Conservation (phyloP, 768 basidiomycete genomes). For the Auricularia auricula-judae region DNA sequence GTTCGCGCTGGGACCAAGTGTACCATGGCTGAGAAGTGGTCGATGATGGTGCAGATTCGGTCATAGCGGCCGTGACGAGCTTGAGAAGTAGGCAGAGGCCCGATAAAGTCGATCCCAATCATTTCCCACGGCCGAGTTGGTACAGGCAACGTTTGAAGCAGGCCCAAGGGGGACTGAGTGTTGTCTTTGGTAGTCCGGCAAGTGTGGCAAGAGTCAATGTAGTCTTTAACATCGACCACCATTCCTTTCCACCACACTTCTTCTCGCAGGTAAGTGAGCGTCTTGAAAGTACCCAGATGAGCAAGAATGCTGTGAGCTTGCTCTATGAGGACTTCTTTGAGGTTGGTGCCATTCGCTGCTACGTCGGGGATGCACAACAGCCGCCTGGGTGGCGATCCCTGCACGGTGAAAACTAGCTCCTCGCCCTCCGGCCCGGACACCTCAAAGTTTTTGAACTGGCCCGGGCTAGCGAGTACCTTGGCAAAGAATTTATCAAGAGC, state of each 20-base stretch:
- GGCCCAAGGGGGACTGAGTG: conserved; percentile 15
- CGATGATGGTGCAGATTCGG: conserved; percentile 17
- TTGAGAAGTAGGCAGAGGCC: conserved; percentile 13
- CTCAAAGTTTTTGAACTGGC: conserved; percentile 3
- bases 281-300: conserved; percentile 24
- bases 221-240: conserved; percentile 14
- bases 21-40: conserved; percentile 12
- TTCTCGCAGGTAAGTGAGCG: not conserved
- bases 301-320: conserved; percentile 25
- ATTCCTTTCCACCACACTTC: conserved; percentile 31
- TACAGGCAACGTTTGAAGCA: conserved; percentile 15
- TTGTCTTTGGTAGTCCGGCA: conserved; percentile 13
- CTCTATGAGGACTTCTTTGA: conserved; percentile 5
- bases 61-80: conserved; percentile 15
- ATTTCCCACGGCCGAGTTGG: conserved; percentile 17
- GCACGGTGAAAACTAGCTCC: not conserved
- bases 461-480: not conserved
- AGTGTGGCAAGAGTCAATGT: conserved; percentile 15
- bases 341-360: not conserved
- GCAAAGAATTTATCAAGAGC: conserved; percentile 2
- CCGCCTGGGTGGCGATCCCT: not conserved
- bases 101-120: conserved; percentile 19
- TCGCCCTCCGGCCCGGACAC: not conserved
- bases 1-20: conserved; percentile 21
- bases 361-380: conserved; percentile 9